Base-by-base conservation (phyloP, 192 early-diverging fungal species). In the Linnemannia exigua region DNA sequence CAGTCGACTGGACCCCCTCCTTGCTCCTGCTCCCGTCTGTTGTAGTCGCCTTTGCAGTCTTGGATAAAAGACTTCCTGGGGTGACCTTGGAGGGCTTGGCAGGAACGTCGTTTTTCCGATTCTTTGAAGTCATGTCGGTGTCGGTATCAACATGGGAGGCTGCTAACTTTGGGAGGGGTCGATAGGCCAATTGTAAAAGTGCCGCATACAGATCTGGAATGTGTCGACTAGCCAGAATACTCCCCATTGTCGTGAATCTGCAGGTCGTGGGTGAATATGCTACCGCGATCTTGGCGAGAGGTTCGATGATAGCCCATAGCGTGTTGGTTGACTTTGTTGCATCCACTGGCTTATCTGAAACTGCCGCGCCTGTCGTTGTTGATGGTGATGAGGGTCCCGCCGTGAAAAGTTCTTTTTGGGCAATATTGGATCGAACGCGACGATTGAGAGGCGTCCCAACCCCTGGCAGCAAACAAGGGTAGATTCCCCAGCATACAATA, bases 151-250 rank as follows among this genome's bases (percentile, higher is more conserved):
- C 7, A 5, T 31, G 1, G 2, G 31, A 1, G 1, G 38, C 74
- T n/a, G 7, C 66, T 31, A 81, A 75, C 31, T 85, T 87, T 28
- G 91, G 85, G 1, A 90, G 35, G 8, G 95, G 95, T 50, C 90
- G 90, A 82, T 94, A 96, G 0, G 94, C 93, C 19, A 94, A 70
- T 74, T 95, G 93, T 36, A 96, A 77, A 25, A 95, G 87, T 0
- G 89, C 90, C 3, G 95, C 93, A 58, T 95, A 89, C 20, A 96
- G 41, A 80, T 96, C 96, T 0, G 90, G 82, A 9, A 94, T 77
- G 78, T 94, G 89, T 68, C 92, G 92, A 50, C 72, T 85, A 7
- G 88, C 76, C 15, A 96, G 47, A 36, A 94, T 89, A 1, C 90
- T 88, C 8, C 90, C 89, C 5, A 95, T 87, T 1, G 92, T 92